Evolutionary conservation across 1,284 basidiomycete species (phyloP), one percentile per base, ranked within the genome.

Genomic region (Sphaerobolus stellatus): DNA sequence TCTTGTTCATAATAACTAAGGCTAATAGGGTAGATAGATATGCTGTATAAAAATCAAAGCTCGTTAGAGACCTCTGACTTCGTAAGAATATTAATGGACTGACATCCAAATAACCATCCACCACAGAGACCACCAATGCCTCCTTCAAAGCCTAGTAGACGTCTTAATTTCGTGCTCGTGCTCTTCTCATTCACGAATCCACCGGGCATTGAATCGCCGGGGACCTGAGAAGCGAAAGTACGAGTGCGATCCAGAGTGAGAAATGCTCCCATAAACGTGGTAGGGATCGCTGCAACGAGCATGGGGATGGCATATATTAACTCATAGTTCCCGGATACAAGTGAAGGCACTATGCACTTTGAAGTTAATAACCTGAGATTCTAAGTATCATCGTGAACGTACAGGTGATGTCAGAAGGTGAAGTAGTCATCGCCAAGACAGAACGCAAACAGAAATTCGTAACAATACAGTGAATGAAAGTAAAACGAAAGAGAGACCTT

Each of bases 181-280:
- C 28, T 22, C 29, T 5, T 59, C 30, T 66, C 59, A 40, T 31
- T 6, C 8, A 71, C 68, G 58, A 71, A 71, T 40, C 67, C 61
- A 38, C 73, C 72, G 33, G 75, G 71, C 2, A 72, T 43, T 16
- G 58, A 59, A 22, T 75, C 61, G 27, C 70, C 66, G 59, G 74
- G 69, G 48, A 75, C 73, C 16, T 71, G 69, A 22, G 76, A 73
- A 3, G 79, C 73, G 61, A 88, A 86, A 14, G 78, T 75, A 38
- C 82, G 77, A 31, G 83, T 81, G 33, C 86, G 81, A 62, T 87
- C 84, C 46, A 87, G 75, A 18, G 79, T 86, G 22, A 87, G 71
- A 66, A 88, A 88, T 3, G 84, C 76, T 14, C 85, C 84, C 22
- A 82, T 72, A 61, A 86, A 84, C 3, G 80, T 78, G 31, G 84